Evolutionary conservation across 108 stramenopile genomes (phyloP).

Genomic region (Nannochloropsis salina): DNA sequence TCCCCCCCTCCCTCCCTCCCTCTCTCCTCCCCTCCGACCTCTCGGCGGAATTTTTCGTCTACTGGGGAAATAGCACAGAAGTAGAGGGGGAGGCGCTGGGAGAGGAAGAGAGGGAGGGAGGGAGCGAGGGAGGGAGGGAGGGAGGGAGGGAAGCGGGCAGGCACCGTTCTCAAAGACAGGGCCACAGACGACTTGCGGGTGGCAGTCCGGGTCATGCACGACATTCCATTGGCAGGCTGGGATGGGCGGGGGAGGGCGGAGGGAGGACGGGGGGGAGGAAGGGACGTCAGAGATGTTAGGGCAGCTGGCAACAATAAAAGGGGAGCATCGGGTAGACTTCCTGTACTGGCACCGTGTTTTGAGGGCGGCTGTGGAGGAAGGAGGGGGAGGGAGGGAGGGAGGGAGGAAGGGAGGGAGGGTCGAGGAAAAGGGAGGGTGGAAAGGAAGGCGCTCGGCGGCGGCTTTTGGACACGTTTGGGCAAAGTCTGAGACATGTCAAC

Average conservation of each 20-base stretch:
- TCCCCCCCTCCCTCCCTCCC: not conserved
- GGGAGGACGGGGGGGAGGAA: not conserved
- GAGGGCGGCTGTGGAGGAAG: not conserved
- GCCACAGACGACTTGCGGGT: too few relatives aligned
- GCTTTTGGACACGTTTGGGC: slow-evolving; percentile 50
- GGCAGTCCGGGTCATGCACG: not conserved
- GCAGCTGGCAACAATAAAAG: not conserved
- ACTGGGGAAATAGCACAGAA: not conserved
- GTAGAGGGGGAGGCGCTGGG: not conserved
- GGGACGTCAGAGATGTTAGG: not conserved
- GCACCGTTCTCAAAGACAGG: too few relatives aligned
- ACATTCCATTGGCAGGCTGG: not conserved
- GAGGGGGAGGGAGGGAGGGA: not conserved
- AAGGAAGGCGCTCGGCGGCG: slow-evolving; percentile 18
- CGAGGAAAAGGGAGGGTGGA: not conserved
- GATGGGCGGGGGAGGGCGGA: not conserved
- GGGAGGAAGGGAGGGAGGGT: too few relatives aligned
- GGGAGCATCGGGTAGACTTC: slow-evolving; percentile 1
- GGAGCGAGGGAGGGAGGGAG: not conserved
- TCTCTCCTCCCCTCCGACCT: not conserved
- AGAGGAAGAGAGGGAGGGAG: not conserved
- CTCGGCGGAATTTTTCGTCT: not conserved
- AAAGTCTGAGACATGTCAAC: slow-evolving; percentile 47
- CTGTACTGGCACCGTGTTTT: slow-evolving; percentile 11
- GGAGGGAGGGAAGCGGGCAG: not conserved